phyloP scores from a whole-genome alignment of 768 basidiomycete genomes.

The Tulasnella sp. region DNA sequence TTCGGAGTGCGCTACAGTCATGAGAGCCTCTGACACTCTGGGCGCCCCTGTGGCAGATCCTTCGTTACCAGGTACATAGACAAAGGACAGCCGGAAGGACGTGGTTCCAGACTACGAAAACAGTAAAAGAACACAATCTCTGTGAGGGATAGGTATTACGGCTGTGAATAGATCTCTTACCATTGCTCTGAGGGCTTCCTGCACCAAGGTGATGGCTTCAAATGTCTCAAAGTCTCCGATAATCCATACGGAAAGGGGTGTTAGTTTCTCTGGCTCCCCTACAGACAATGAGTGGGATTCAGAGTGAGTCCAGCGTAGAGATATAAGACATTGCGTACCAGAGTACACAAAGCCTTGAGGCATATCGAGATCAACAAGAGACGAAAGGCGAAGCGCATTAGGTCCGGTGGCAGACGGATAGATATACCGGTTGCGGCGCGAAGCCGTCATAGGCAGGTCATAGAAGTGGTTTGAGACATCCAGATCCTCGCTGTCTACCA shows the following conservation, averaged over 20 bases:
- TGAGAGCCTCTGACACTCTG: not conserved
- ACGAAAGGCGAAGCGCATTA: slow-evolving; percentile 23
- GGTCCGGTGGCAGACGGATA: slow-evolving; percentile 37
- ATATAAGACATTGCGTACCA: slow-evolving; percentile 3
- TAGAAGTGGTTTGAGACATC: slow-evolving; percentile 74
- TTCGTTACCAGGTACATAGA: slow-evolving; percentile 4
- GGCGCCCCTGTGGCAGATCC: not conserved
- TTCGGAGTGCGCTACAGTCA: not conserved
- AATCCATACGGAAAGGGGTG: slow-evolving; percentile 38
- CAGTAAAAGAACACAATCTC: no score
- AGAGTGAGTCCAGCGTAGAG: no score
- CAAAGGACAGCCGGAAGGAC: slow-evolving; percentile 30
- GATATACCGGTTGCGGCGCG: slow-evolving; percentile 66
- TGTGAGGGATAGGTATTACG: no score
- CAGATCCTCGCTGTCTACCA: slow-evolving; percentile 39
- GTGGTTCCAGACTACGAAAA: slow-evolving; percentile 16
- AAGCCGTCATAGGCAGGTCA: slow-evolving; percentile 62
- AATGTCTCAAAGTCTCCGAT: slow-evolving; percentile 67
- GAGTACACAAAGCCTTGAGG: not conserved
- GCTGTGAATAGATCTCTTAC: slow-evolving; percentile 32
- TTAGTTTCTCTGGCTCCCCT: not conserved
- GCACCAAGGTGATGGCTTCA: slow-evolving; percentile 46
- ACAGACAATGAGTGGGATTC: no score
- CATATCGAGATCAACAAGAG: not conserved
- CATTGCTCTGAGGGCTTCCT: slow-evolving; percentile 51